Conservation (phyloP, 202 grass and related monocot genomes). For the Hordeum pubiflorum region DNA sequence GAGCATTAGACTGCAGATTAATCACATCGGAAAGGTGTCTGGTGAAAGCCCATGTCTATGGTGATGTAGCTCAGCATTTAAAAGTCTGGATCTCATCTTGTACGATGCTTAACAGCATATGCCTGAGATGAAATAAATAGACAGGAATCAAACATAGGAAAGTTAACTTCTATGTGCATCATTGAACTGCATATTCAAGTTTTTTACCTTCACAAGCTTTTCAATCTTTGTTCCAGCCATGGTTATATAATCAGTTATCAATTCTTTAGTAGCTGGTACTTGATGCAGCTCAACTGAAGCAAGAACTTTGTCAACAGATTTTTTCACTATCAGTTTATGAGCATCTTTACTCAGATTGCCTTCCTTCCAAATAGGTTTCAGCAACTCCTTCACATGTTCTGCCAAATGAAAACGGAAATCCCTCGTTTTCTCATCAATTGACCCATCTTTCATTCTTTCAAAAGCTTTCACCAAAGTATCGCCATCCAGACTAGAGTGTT, state of each 20-base stretch:
- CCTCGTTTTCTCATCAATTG: conserved; percentile 35
- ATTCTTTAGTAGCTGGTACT: conserved; percentile 37
- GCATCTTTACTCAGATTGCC: conserved; percentile 57
- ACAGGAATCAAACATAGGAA: conserved; percentile 18
- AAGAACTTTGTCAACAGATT: conserved; percentile 46
- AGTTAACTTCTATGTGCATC: neutral
- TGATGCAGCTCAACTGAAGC: conserved; percentile 38
- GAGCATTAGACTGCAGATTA: neutral
- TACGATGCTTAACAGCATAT: conserved; percentile 41
- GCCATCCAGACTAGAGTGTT: conserved; percentile 19
- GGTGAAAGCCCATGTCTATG: conserved; percentile 15
- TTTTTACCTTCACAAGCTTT: conserved; percentile 58
- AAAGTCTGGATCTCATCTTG: conserved; percentile 18
- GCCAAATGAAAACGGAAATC: conserved; percentile 50
- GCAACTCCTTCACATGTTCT: conserved; percentile 56
- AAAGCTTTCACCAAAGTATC: conserved; percentile 22
- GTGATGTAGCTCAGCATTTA: conserved; percentile 9
- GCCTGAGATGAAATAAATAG: conserved; percentile 35
- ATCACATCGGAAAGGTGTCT: neutral
- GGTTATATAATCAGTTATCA: conserved; percentile 37
- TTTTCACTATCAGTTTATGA: conserved; percentile 51
- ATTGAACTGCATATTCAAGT: conserved; percentile 5
- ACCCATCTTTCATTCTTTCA: conserved; percentile 15
- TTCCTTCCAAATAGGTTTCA: conserved; percentile 57
- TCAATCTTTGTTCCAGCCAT: conserved; percentile 38